Evolutionary conservation across 2,329 filamentous ascomycete genomes (phyloP).

Genomic region (Apiospora marii): DNA sequence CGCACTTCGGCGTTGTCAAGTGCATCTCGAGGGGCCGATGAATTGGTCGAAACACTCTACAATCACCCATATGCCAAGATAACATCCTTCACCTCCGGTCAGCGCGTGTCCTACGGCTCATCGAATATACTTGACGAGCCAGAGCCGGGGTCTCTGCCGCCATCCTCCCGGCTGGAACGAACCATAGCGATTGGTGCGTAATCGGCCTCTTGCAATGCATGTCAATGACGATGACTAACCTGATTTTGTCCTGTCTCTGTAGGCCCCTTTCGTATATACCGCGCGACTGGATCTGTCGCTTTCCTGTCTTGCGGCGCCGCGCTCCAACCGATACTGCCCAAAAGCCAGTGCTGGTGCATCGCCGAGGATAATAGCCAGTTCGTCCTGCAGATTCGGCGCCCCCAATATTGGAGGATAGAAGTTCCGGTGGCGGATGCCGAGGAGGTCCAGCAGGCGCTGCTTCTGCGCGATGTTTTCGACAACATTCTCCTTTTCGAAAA

Average conservation of each 20-base stretch:
- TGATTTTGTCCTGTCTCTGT: slow-evolving; percentile 4
- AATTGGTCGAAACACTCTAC: slow-evolving; percentile 74
- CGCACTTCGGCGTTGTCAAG: slow-evolving; percentile 24
- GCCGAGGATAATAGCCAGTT: slow-evolving; percentile 82
- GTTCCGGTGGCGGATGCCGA: slow-evolving; percentile 71
- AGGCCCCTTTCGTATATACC: slow-evolving; percentile 84
- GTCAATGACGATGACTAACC: background rate
- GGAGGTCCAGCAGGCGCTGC: slow-evolving; percentile 68
- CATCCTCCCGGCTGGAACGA: slow-evolving; percentile 43
- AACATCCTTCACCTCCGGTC: slow-evolving; percentile 55
- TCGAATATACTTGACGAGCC: slow-evolving; percentile 43
- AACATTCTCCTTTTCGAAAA: slow-evolving; percentile 85
- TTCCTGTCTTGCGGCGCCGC: slow-evolving; percentile 87
- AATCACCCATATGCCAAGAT: slow-evolving; percentile 78
- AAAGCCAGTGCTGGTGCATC: slow-evolving; percentile 94
- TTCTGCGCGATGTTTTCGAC: slow-evolving; percentile 73
- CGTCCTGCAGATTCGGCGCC: slow-evolving; percentile 82
- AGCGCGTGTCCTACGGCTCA: slow-evolving; percentile 42
- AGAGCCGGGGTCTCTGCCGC: slow-evolving; percentile 40
- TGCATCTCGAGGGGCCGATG: slow-evolving; percentile 32
- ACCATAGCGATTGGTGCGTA: slow-evolving; percentile 78
- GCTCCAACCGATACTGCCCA: slow-evolving; percentile 85
- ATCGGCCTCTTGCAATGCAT: background rate
- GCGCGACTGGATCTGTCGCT: slow-evolving; percentile 83
- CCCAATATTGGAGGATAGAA: slow-evolving; percentile 92